Base-by-base conservation (phyloP, 148 eudicot species). In the Silene conica region DNA sequence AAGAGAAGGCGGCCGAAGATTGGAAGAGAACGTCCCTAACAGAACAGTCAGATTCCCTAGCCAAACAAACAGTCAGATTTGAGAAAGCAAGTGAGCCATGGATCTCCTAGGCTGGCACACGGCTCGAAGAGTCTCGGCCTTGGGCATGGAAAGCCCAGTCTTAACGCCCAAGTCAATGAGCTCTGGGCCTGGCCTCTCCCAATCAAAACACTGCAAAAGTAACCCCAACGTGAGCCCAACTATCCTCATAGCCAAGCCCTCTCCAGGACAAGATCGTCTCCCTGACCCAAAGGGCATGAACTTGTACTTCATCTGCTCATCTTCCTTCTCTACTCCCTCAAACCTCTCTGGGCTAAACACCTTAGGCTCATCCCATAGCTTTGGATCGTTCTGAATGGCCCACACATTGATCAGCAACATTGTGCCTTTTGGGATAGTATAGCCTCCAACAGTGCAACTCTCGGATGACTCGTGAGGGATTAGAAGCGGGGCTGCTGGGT, bases 231-330 rank as follows among this genome's bases (percentile, higher is more conserved):
- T n/a, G 19, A 84, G 41, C 10, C 84, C 82, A 22, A 82, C 78
- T 41, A 82, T 43, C 48, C 34, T 52, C 69, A 79, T 73, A 4
- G 83, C 87, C 45, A 80, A 63, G 14, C 71, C 79, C 22, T 69
- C 57, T 21, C 87, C 84, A 2, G 85, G 87, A 67, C 85, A 86
- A 2, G 63, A 67, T 65, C 89, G 70, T 70, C 85, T 70, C 5
- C 89, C 87, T 19, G 60, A 20, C 57, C 89, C 87, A 63, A 86
- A 84, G 1, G 87, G 85, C 69, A 84, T 56, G 22, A 77, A 77
- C 59, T 70, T 86, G 54, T 70, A 80, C 65, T 67, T 82, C 70
- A 79, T 74, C 20, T 70, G 66, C 26, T 82, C 83, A 0, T 31
- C 72, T 45, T 72, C 75, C 13, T 46, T 74, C 21, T 79, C 75